A percentile compares a stretch with the other conserved stretches of the same genome.
These are phyloP conservation scores for Penicillium ucsense DNA, from an alignment of 495 filamentous ascomycete species.

Conservation along the genomic window DNA sequence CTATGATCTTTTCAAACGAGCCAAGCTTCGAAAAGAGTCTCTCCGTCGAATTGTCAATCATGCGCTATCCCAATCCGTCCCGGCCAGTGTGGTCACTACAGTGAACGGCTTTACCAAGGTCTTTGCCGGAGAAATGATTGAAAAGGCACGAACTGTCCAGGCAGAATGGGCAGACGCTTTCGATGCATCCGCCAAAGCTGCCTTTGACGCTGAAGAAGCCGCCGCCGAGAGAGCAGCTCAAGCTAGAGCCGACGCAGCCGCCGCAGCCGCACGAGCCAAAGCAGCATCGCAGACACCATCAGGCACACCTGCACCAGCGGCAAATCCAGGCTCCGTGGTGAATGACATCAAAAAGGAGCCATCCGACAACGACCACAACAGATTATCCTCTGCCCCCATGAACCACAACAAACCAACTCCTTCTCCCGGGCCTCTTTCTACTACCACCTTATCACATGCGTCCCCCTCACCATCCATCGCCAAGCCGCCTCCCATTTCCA, in stretches of 20 bases:
- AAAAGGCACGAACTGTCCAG: constrained; percentile 70
- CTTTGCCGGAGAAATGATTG: constrained; percentile 75
- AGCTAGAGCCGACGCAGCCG: constrained; percentile 21
- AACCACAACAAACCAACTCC: constrained; percentile 6
- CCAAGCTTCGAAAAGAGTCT: constrained; percentile 55
- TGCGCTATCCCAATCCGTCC: constrained; percentile 79
- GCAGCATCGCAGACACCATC: constrained; percentile 10
- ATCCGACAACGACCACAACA: constrained; percentile 5
- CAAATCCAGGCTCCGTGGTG: background rate
- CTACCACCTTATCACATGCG: background rate
- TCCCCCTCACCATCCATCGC: constrained; percentile 2
- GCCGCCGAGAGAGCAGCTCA: constrained; percentile 32
- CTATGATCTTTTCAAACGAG: constrained; percentile 63
- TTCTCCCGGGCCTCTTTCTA: background rate
- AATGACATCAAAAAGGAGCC: constrained; percentile 20
- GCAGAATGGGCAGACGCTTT: constrained; percentile 58
- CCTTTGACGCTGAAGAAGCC: constrained; percentile 24
- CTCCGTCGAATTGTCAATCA: constrained; percentile 71
- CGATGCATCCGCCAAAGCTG: constrained; percentile 26
- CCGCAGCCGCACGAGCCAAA: constrained; percentile 5
- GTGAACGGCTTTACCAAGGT: constrained; percentile 77
- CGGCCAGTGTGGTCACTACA: constrained; percentile 64
- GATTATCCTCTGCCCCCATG: background rate
- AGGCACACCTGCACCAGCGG: constrained; percentile 4
- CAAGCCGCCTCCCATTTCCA: background rate